Evolutionary conservation across 1,284 basidiomycete species (phyloP).

Genomic region (Peniophora sp.): DNA sequence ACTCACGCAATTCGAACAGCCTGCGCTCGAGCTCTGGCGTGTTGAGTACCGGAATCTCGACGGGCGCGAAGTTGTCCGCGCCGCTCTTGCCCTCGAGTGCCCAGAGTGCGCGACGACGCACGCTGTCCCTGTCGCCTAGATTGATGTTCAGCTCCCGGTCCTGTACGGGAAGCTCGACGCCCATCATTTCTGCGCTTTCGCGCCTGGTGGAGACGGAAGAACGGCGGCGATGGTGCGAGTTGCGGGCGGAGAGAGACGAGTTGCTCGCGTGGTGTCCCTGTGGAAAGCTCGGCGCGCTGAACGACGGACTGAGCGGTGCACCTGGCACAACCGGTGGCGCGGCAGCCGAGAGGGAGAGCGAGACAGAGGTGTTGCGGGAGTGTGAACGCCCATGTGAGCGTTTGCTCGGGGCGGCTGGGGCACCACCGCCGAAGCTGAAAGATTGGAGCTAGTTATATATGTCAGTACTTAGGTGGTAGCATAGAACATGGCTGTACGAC

Average conservation of each 20-base stretch:
- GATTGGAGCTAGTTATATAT: slow-evolving; percentile 45
- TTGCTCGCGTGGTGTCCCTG: slow-evolving; percentile 5
- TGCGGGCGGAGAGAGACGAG: slow-evolving; percentile 36
- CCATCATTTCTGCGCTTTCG: slow-evolving; percentile 81
- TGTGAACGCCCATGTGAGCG: slow-evolving; percentile 56
- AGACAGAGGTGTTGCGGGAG: slow-evolving; percentile 53
- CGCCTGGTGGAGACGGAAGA: slow-evolving; percentile 80
- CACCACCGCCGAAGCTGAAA: slow-evolving; percentile 33
- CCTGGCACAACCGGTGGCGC: slow-evolving; percentile 11
- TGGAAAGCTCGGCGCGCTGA: slow-evolving; percentile 29
- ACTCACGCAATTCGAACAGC: slow-evolving; percentile 59
- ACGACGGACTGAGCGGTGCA: slow-evolving; percentile 18
- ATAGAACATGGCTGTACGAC: slow-evolving; percentile 5
- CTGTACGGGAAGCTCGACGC: slow-evolving; percentile 57
- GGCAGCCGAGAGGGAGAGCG: slow-evolving; percentile 23
- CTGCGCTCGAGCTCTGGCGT: slow-evolving; percentile 46
- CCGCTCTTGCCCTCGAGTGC: slow-evolving; percentile 72
- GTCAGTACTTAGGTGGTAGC: not conserved
- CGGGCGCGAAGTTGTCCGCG: slow-evolving; percentile 51
- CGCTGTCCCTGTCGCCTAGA: slow-evolving; percentile 65
- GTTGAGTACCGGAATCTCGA: slow-evolving; percentile 72
- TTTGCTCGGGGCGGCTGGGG: slow-evolving; percentile 18
- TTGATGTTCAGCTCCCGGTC: slow-evolving; percentile 58
- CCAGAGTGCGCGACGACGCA: slow-evolving; percentile 69
- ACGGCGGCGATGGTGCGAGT: slow-evolving; percentile 69